These are phyloP conservation scores for Kodamaea sagamina DNA, from an alignment of 805 yeast species.

Conservation along the genomic window DNA sequence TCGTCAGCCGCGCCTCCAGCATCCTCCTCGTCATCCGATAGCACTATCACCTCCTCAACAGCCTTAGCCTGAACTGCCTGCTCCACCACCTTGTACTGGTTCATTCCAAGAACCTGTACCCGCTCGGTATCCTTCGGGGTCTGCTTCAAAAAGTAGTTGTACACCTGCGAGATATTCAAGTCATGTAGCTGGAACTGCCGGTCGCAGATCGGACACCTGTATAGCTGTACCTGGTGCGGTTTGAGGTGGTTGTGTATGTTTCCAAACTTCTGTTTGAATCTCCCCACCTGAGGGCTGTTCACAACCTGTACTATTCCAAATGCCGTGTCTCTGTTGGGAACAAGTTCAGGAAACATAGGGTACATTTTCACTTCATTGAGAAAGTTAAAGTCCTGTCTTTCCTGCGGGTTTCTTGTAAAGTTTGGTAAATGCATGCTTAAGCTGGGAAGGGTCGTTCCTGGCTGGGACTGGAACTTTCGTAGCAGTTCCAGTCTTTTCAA, in stretches of 20 bases:
- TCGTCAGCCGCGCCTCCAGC: background rate
- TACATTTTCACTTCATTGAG: no score
- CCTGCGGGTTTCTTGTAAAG: no score
- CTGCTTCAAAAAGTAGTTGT: conserved; percentile 43
- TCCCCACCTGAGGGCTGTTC: background rate
- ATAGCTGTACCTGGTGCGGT: conserved; percentile 13
- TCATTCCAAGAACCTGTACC: conserved; percentile 38
- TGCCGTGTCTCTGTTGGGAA: no score
- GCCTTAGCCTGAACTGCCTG: conserved; percentile 19
- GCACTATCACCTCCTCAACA: conserved; percentile 25
- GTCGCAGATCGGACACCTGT: conserved; percentile 46
- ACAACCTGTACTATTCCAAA: conserved; percentile 3
- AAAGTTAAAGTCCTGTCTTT: no score
- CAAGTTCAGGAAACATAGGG: no score
- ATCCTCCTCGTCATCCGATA: conserved; percentile 31
- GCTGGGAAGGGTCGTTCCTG: no score
- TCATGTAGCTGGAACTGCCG: conserved; percentile 33
- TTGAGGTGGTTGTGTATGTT: conserved; percentile 1
- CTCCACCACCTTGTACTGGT: conserved; percentile 35
- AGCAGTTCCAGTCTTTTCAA: conserved; percentile 9
- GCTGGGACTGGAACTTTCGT: conserved; percentile 17
- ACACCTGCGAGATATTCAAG: conserved; percentile 39
- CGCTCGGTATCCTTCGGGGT: conserved; percentile 36
- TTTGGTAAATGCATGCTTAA: no score
- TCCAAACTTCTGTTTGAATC: background rate